Base-by-base conservation (phyloP, 2,329 filamentous ascomycete species). In the Xylariaceae sp. region DNA sequence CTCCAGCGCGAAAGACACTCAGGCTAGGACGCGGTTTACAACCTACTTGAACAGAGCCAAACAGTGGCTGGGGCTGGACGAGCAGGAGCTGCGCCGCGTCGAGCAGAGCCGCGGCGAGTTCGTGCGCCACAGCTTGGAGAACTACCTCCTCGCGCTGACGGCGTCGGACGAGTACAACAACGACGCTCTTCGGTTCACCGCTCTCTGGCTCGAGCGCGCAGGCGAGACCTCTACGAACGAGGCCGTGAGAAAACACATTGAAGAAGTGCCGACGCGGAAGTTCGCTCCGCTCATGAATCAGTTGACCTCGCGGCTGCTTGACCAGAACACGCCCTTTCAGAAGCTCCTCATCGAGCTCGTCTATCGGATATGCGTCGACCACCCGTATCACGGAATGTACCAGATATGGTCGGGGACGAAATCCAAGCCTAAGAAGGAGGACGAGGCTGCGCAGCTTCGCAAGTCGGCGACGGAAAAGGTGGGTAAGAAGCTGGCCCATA, bases 371-470 rank as follows among this genome's bases (percentile, higher is more conserved):
- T 97, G 90, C 56, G 71, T 76, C 9, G 88, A 98, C 41, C 92
- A 99, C 63, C 94, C 92, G 0, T 95, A 89, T 60, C 94, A 98
- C 58, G 88, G 88, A 34, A 90, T 97, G 81, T 94, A 98, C 59
- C 89, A 97, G 52, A 87, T 98, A 29, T 96, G 90, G 70, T 86
- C 89, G 2, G 82, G 84, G 15, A 81, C 78, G 31, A 85, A 81
- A 52, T 79, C 76, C 36, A 82, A 80, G 43, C 75, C 74, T 35
- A 80, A 82, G 51, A 71, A 71, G 36, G 81, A 84, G 50, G 90
- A 96, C 50, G 78, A 84, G 28, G 76, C 83, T 3, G 85, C 86
- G 1, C 67, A 81, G 14, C 83, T 84, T 4, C 81, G 92, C 34
- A 79, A 83, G 52, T 73, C 71, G 46, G 88, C 89, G 11, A 88